Evolutionary conservation across 768 basidiomycete genomes (phyloP), one percentile per base, ranked within the genome.

Genomic region (Tricholoma furcatifolium): DNA sequence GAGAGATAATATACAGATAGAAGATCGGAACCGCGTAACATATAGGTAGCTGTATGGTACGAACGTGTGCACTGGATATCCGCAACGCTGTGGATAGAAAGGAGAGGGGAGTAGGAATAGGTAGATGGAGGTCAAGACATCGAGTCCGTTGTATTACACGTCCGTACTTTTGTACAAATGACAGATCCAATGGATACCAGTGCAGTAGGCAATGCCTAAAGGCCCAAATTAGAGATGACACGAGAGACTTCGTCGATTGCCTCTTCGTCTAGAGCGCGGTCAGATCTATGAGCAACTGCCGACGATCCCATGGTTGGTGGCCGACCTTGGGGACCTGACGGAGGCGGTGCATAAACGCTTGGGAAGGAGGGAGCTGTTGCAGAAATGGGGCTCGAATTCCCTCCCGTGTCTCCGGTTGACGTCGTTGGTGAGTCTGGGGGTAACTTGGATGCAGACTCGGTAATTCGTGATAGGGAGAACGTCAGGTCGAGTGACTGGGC

Each of bases 401-500:
- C 87, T 17, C 85, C 85, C 0, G 85, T 87, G 47, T 87, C 88
- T 21, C 83, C 83, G 0, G 80, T 82, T 8, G 90, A 91, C 5
- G 83, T 88, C 34, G 88, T 90, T 1, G 90, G 90, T 1, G 90
- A 93, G 45, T 91, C 88, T 35, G 81, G 84, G 21, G 81, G 79
- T 41, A 85, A 71, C 47, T 80, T 75, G 50, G 83, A 76, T 38
- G 73, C 65, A 17, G 83, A 78, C 62, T 91, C 91, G 4, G 84
- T 83, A 60, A 92, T 91, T 49, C 84, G 85, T n/a, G 84, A 85
- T 27, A 93, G 78, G 6, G 92, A 93, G 59, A 84, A 84, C 0
- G 89, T 92, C 58, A 96, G 73, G 65, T 96, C 93, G 43, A 96
- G 84, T 4, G 88, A 91, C 66, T 95, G 93, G 0, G 93, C 93